These are phyloP conservation scores for Kodamaea laetipori DNA, from an alignment of 805 yeast genomes.

Conservation along the genomic window DNA sequence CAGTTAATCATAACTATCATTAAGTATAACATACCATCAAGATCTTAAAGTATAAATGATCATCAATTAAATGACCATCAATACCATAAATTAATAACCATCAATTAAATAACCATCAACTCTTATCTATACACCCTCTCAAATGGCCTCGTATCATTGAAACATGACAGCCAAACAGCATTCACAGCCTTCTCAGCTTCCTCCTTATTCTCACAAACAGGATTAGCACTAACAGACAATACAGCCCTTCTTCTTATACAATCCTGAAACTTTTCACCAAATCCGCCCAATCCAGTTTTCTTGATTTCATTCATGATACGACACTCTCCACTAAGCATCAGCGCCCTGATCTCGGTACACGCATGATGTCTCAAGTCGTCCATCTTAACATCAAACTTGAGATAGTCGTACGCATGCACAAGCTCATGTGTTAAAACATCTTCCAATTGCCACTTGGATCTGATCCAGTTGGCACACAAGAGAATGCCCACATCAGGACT, in stretches of 20 bases:
- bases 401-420: constrained; percentile 89
- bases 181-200: constrained; percentile 80
- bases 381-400: constrained; percentile 88
- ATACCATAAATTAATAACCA: too few relatives aligned
- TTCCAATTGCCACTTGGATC: constrained; percentile 77
- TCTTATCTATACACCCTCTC: constrained; percentile 77
- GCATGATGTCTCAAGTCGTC: constrained; percentile 87
- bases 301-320: constrained; percentile 82
- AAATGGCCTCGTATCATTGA: constrained; percentile 93
- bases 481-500: constrained; percentile 87
- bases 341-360: constrained; percentile 93
- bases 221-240: constrained; percentile 82
- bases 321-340: constrained; percentile 92
- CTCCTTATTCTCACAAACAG: constrained; percentile 68
- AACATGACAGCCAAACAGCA: constrained; percentile 90
- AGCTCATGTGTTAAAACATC: constrained; percentile 92
- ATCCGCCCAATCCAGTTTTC: constrained; percentile 51
- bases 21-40: too few relatives aligned
- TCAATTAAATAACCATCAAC: too few relatives aligned
- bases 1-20: too few relatives aligned
- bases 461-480: constrained; percentile 80
- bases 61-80: too few relatives aligned
- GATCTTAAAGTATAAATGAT: too few relatives aligned
- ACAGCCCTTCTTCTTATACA: constrained; percentile 90
- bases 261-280: constrained; percentile 82